A percentile compares a stretch with the other conserved stretches of the same genome.
These are phyloP conservation scores for Amylocystis lapponica DNA, from an alignment of 768 basidiomycete genomes.

Conservation along the genomic window DNA sequence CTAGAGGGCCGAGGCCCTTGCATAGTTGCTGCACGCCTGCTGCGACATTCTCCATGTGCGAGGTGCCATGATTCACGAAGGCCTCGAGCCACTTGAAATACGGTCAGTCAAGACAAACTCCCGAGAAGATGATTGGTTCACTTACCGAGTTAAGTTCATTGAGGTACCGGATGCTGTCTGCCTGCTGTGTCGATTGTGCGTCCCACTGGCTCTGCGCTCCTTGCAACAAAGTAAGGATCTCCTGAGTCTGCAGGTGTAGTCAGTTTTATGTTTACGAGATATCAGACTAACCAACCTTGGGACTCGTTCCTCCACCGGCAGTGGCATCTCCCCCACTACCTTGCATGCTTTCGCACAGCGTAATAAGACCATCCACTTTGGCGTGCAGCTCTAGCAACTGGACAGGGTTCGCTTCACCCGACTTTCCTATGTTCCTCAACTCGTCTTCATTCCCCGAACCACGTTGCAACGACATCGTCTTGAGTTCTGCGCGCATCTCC, in stretches of 20 bases:
- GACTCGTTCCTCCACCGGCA: neutral
- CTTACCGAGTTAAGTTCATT: slow-evolving; percentile 69
- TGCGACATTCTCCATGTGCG: slow-evolving; percentile 61
- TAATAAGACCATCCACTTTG: slow-evolving; percentile 35
- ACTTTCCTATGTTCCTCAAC: neutral
- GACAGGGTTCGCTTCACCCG: slow-evolving; percentile 1
- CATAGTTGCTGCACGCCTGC: slow-evolving; percentile 57
- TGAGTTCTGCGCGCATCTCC: slow-evolving; percentile 35
- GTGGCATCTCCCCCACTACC: neutral
- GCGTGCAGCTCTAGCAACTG: slow-evolving; percentile 25
- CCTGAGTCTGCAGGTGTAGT: slow-evolving; percentile 28
- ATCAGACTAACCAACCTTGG: neutral
- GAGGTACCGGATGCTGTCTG: slow-evolving; percentile 71
- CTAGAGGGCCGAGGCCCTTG: slow-evolving; percentile 38
- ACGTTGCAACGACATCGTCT: slow-evolving; percentile 23
- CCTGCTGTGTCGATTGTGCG: slow-evolving; percentile 56
- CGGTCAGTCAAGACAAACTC: slow-evolving; percentile 1
- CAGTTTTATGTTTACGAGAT: neutral
- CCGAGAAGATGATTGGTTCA: neutral
- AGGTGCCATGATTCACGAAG: slow-evolving; percentile 73
- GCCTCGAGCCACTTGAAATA: slow-evolving; percentile 72
- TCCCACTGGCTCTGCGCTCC: slow-evolving; percentile 43
- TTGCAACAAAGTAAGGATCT: slow-evolving; percentile 43
- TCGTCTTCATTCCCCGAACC: neutral
- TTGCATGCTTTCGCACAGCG: slow-evolving; percentile 12